phyloP scores from a whole-genome alignment of 2,329 filamentous ascomycete species.

The Metarhizium rileyi region DNA sequence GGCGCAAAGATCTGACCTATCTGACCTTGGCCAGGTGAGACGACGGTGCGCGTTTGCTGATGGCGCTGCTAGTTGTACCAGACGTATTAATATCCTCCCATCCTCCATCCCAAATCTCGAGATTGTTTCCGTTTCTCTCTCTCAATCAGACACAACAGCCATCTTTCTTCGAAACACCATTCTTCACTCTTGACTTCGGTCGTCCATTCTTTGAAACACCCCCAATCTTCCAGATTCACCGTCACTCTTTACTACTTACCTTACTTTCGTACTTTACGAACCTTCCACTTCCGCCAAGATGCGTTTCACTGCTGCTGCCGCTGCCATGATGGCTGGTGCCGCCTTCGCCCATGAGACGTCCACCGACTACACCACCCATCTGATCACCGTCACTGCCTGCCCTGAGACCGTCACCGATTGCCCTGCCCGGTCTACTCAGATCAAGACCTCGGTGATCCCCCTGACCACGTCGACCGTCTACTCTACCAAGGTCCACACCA shows the following conservation, averaged over 20 bases:
- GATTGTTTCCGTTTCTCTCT: constrained; percentile 18
- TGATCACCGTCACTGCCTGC: constrained; percentile 54
- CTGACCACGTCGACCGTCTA: constrained; percentile 45
- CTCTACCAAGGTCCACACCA: constrained; percentile 48
- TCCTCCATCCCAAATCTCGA: constrained; percentile 20
- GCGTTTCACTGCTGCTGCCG: constrained; percentile 45
- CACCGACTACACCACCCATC: constrained; percentile 47
- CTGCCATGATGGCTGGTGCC: constrained; percentile 7
- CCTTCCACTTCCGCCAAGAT: constrained; percentile 40
- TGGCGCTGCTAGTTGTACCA: background rate
- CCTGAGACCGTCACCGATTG: constrained; percentile 51
- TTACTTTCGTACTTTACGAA: constrained; percentile 21
- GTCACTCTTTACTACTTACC: constrained; percentile 22
- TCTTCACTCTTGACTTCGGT: constrained; percentile 44
- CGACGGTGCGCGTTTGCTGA: no score
- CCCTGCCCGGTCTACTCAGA: constrained; percentile 33
- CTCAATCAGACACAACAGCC: constrained; percentile 34
- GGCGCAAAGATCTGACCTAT: no score
- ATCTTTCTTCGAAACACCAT: constrained; percentile 25
- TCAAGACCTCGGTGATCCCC: constrained; percentile 28
- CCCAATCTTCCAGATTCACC: constrained; percentile 21
- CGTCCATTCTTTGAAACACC: constrained; percentile 43
- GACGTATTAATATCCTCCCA: constrained; percentile 37
- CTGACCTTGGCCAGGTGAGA: background rate
- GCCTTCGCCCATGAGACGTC: constrained; percentile 22